phyloP scores from a whole-genome alignment of 2,329 filamentous ascomycete species.

The Karstenula rhodostoma region DNA sequence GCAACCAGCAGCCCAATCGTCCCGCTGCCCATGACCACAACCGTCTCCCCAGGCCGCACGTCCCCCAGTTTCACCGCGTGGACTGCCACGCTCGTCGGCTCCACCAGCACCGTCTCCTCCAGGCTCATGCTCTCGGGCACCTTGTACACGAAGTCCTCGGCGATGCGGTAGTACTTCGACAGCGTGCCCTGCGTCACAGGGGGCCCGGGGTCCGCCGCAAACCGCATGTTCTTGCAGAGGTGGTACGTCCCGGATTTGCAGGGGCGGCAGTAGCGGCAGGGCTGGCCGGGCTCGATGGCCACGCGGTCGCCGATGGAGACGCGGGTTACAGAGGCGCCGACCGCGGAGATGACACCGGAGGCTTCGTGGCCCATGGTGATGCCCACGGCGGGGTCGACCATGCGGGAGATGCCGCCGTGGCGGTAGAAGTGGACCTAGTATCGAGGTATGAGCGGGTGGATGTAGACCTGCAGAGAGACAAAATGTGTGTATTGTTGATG shows the following conservation, averaged over 20 bases:
- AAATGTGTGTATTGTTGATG: not conserved
- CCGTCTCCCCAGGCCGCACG: constrained; percentile 81
- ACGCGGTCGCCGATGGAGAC: constrained; percentile 86
- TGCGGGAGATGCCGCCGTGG: constrained; percentile 89
- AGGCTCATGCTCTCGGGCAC: constrained; percentile 82
- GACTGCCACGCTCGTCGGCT: constrained; percentile 86
- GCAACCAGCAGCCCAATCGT: constrained; percentile 89
- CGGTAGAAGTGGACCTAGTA: constrained; percentile 90
- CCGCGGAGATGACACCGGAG: constrained; percentile 79
- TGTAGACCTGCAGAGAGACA: not conserved
- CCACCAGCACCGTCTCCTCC: constrained; percentile 86
- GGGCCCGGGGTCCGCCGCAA: constrained; percentile 88
- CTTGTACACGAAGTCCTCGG: constrained; percentile 91
- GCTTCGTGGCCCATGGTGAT: constrained; percentile 93
- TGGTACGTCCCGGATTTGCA: constrained; percentile 93
- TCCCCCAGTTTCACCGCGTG: constrained; percentile 83
- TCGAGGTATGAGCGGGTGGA: constrained; percentile 5
- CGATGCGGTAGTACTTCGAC: constrained; percentile 88
- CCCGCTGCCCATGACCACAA: constrained; percentile 87
- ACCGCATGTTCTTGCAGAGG: constrained; percentile 83
- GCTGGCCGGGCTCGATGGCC: constrained; percentile 89
- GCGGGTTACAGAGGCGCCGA: constrained; percentile 76
- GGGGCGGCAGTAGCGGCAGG: constrained; percentile 85
- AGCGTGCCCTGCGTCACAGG: constrained; percentile 71
- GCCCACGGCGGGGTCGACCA: constrained; percentile 77